Evolutionary conservation across 345 rosid species (phyloP), one percentile per base, ranked within the genome.

Genomic region (Pugionium dolabratum): DNA sequence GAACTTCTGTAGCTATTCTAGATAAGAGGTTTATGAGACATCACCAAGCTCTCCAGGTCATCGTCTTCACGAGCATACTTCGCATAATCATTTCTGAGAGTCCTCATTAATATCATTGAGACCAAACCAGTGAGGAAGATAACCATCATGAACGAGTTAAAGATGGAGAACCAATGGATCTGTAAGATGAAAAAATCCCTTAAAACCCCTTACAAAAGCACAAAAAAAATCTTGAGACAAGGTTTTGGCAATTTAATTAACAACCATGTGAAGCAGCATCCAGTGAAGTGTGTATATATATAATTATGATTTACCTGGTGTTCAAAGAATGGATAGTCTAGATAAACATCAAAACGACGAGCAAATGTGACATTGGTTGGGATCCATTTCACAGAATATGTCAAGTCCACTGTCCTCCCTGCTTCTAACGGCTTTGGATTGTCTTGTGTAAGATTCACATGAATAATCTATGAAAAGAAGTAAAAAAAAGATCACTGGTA

Each of bases 101-200:
- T 92, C 71, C 98, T 82, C 98, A 92, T 92, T 76, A 92, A 79
- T 74, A 92, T 92, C 98, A 92, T 92, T 26, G 98, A 89, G 59
- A 92, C 98, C 89, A 92, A 75, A 59, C 98, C 98, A 64, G 98
- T 92, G 64, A 92, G 91, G 79, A 92, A 92, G 79, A 92, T 92
- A 74, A 92, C 98, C 98, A 92, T 89, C 98, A 92, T 92, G 83
- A 92, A 92, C 6, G 96, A 92, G 79, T 92, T 92, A 76, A 92
- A 92, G 77, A 92, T 88, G 69, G 96, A 92, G 79, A 92, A 92
- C 98, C 98, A 92, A 68, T 92, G 98, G 75, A 92, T 92, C 98
- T 92, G 96, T 81, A 76, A 3, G 54, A 59, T 46, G 34, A 39
- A 62, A n/a, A 11, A 27, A 58, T n/a, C 18, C 9, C 32, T 69